phyloP scores from a whole-genome alignment of 2,329 filamentous ascomycete genomes.

The Microsporum audouinii region DNA sequence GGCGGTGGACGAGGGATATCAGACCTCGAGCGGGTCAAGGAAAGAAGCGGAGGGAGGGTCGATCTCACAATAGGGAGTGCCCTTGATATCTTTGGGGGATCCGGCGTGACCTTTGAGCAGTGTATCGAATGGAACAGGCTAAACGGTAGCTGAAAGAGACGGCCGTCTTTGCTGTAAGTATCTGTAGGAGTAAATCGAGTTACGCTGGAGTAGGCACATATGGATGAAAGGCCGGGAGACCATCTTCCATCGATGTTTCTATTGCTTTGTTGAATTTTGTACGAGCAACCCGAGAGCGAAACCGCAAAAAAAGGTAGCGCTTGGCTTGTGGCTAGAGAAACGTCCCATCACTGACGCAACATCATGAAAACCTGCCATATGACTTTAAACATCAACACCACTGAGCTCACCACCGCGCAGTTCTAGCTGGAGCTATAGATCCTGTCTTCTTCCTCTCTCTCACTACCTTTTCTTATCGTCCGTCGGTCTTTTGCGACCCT shows the following conservation, averaged over 20 bases:
- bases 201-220: neutral
- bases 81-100: conserved; percentile 87
- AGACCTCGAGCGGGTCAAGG: conserved; percentile 72
- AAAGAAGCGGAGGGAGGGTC: conserved; percentile 65
- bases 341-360: neutral
- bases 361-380: neutral
- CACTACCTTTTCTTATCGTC: neutral
- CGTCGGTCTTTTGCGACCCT: neutral
- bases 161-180: neutral
- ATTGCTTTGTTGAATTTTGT: neutral
- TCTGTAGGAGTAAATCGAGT: neutral
- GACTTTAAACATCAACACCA: neutral
- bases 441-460: neutral
- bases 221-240: neutral
- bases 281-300: neutral
- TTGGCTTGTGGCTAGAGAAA: neutral
- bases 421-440: neutral
- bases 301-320: neutral
- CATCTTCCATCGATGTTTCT: neutral
- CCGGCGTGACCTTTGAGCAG: conserved; percentile 73
- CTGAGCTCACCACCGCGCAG: neutral
- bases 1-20: conserved; percentile 75
- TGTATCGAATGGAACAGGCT: conserved; percentile 74
- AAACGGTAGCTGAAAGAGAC: conserved; percentile 19
- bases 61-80: conserved; percentile 95